Evolutionary conservation across 2,329 filamentous ascomycete genomes (phyloP), one percentile per base, ranked within the genome.

Genomic region (Lasiodiplodia theobromae): DNA sequence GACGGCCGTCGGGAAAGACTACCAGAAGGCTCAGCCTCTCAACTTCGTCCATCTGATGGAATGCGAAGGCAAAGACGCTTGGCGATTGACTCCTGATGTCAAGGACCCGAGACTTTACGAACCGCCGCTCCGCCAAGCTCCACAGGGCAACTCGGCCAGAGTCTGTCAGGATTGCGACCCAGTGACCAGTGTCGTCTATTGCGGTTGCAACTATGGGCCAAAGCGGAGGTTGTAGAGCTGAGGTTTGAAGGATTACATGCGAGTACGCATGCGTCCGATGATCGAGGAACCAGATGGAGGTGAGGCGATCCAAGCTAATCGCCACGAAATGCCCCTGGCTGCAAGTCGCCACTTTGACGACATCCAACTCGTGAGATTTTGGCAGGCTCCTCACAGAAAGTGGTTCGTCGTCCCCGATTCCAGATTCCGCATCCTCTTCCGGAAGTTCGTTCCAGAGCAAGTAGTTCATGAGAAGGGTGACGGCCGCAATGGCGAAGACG

Each of bases 391-490:
- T 86, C 57, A 92, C 83, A 0, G 85, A 86, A 14, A 94, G 78
- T 1, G 86, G 79, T 0, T 86, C 82, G 49, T 83, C 80, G 7
- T 85, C 82, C 5, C 83, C 80, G 10, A 85, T 81, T 7, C 81
- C 80, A 1, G 84, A 82, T 16, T 80, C 80, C 23, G 83, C 78
- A 18, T 74, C 73, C 47, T 78, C 75, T 44, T 81, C 77, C 16
- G 81, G 79, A 28, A 82, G 74, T 66, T 91, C 88, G 69, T 90
- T 89, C 86, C 88, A 91, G 0, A 95, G 81, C 6, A 95, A 82
- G 73, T 91, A 92, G 71, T 90, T 92, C 82, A 92, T 92, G 8
- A 94, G 82, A 8, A 94, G 79, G 2, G 88, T 88, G 31, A 94
- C 86, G 21, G 87, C 86, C 10, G 88, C 88, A 18, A 91, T 82